These are phyloP conservation scores for Tricholoma sp. DNA, from an alignment of 768 basidiomycete species.

Conservation along the genomic window DNA sequence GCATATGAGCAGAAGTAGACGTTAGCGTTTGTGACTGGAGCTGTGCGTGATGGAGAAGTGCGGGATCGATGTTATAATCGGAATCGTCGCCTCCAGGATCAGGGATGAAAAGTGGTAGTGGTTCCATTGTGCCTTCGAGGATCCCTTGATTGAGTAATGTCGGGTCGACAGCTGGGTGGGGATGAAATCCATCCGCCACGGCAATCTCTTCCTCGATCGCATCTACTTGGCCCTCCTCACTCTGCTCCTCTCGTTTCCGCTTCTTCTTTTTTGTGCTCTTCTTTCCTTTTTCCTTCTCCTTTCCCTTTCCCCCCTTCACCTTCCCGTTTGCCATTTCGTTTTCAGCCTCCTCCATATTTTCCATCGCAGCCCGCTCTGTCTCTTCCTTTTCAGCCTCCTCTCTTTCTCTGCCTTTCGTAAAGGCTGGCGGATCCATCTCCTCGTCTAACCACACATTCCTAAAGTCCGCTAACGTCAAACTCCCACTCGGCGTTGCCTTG, in stretches of 20 bases:
- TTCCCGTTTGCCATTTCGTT: constrained; percentile 20
- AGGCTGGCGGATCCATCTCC: constrained; percentile 89
- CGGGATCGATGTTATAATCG: constrained; percentile 51
- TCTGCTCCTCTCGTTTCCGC: constrained; percentile 32
- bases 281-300: constrained; percentile 28
- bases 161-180: constrained; percentile 43
- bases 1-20: constrained; percentile 3
- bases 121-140: constrained; percentile 46
- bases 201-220: constrained; percentile 21
- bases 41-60: constrained; percentile 28
- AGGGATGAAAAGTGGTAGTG: constrained; percentile 39
- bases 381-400: constrained; percentile 54
- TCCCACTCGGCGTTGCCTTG: constrained; percentile 81
- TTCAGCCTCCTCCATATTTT: constrained; percentile 19
- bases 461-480: constrained; percentile 85
- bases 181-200: constrained; percentile 12
- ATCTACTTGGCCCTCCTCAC: constrained; percentile 26
- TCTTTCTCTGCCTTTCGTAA: constrained; percentile 67
- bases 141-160: constrained; percentile 64
- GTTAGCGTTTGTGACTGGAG: constrained; percentile 2
- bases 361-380: constrained; percentile 27
- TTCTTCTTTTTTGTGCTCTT: constrained; percentile 31
- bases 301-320: constrained; percentile 19
- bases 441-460: constrained; percentile 88
- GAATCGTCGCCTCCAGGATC: constrained; percentile 38